Percentiles rank a stretch among this genome's conserved stretches.
phyloP scores from a whole-genome alignment of 768 basidiomycete species.

The Tricholoma matsutake region DNA sequence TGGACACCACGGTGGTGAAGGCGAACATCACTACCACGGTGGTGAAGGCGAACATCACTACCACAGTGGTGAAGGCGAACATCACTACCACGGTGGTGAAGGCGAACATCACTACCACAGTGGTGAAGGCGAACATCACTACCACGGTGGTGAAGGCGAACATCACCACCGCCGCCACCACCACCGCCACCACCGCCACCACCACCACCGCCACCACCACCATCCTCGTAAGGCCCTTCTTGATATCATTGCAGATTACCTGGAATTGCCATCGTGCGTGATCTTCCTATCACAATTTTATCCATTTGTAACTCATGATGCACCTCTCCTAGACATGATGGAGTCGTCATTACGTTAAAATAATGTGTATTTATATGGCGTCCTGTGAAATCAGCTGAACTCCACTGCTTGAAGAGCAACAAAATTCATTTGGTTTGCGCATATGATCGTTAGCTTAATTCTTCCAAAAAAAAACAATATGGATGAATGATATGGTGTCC shows the following conservation, averaged over 20 bases:
- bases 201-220: too few relatives aligned
- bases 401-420: not conserved
- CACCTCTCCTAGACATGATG: not conserved
- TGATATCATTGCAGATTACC: not conserved
- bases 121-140: too few relatives aligned
- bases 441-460: too few relatives aligned
- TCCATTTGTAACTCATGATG: not conserved
- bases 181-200: not conserved
- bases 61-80: too few relatives aligned
- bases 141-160: too few relatives aligned
- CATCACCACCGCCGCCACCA: not conserved
- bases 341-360: not conserved
- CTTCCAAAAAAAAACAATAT: too few relatives aligned
- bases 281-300: not conserved
- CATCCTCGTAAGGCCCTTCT: too few relatives aligned
- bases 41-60: too few relatives aligned
- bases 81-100: too few relatives aligned
- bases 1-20: not conserved
- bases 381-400: not conserved
- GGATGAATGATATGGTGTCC: too few relatives aligned
- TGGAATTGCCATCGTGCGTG: not conserved
- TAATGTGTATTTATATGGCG: not conserved
- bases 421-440: not conserved
- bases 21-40: too few relatives aligned
- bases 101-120: too few relatives aligned